Conservation (phyloP, 805 yeast species). For the Starmerella sp. region DNA sequence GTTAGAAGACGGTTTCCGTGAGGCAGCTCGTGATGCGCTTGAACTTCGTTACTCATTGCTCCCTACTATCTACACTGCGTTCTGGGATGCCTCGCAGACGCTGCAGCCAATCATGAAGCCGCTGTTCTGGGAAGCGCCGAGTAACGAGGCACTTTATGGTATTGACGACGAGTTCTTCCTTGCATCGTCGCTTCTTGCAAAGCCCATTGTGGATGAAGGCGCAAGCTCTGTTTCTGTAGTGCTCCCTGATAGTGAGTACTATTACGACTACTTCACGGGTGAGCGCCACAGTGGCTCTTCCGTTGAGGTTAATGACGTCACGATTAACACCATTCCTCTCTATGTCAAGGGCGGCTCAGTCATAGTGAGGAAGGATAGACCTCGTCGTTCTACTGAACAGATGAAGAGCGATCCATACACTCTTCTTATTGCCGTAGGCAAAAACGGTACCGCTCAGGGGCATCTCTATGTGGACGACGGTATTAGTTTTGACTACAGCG, state of each 20-base stretch:
- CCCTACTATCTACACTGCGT: conserved; percentile 71
- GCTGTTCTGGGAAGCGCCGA: conserved; percentile 26
- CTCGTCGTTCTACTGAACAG: conserved; percentile 66
- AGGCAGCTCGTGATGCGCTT: conserved; percentile 41
- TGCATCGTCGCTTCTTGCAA: conserved; percentile 57
- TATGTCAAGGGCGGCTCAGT: conserved; percentile 71
- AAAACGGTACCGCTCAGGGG: conserved; percentile 43
- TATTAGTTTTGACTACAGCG: conserved; percentile 46
- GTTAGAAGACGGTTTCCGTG: conserved; percentile 25
- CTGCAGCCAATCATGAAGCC: conserved; percentile 58
- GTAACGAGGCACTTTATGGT: conserved; percentile 36
- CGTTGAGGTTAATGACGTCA: conserved; percentile 29
- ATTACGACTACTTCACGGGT: conserved; percentile 30
- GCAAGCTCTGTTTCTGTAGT: conserved; percentile 34
- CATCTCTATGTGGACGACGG: conserved; percentile 76
- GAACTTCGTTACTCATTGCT: conserved; percentile 61
- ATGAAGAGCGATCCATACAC: conserved; percentile 78
- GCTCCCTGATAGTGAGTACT: conserved; percentile 36
- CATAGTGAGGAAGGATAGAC: conserved; percentile 53
- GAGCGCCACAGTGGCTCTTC: neutral
- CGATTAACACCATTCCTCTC: conserved; percentile 57
- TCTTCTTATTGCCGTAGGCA: conserved; percentile 45
- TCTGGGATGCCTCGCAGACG: conserved; percentile 45
- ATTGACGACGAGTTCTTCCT: conserved; percentile 78
- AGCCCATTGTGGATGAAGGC: conserved; percentile 61